Percentiles rank a stretch among this genome's conserved stretches.
Conservation (phyloP, 805 yeast genomes). For the Candida endomychidarum region DNA sequence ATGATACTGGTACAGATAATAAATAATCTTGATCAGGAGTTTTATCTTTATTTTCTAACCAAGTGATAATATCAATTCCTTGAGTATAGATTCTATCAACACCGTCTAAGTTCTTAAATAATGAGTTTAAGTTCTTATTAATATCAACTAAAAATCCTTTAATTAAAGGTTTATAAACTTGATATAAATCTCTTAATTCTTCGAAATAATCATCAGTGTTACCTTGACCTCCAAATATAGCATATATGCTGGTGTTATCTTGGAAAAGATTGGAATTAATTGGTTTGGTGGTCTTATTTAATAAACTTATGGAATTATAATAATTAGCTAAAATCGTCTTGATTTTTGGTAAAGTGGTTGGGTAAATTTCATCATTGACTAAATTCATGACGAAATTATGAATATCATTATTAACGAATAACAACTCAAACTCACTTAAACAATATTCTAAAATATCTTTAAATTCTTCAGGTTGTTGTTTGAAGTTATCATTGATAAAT, state of each 20-base stretch:
- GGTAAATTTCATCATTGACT: slow-evolving; percentile 46
- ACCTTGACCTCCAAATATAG: slow-evolving; percentile 99
- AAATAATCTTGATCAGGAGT: slow-evolving; percentile 90
- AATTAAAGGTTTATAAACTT: slow-evolving; percentile 72
- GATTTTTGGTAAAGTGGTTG: slow-evolving; percentile 71
- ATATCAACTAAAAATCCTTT: slow-evolving; percentile 66
- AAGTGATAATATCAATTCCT: slow-evolving; percentile 82
- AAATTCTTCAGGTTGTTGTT: slow-evolving; percentile 36
- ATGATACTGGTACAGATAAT: slow-evolving; percentile 87
- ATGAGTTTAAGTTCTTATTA: slow-evolving; percentile 63
- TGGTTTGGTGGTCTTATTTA: slow-evolving; percentile 44
- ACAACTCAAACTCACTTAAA: slow-evolving; percentile 79
- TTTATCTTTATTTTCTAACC: slow-evolving; percentile 83
- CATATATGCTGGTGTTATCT: slow-evolving; percentile 60
- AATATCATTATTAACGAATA: slow-evolving; percentile 70
- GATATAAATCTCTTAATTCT: slow-evolving; percentile 84
- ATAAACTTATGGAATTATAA: slow-evolving; percentile 40
- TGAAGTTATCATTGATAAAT: slow-evolving; percentile 35
- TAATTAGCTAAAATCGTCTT: slow-evolving; percentile 77
- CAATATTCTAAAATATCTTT: slow-evolving; percentile 69
- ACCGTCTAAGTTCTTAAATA: slow-evolving; percentile 70
- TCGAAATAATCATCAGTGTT: slow-evolving; percentile 96
- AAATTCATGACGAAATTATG: slow-evolving; percentile 82
- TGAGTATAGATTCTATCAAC: slow-evolving; percentile 89
- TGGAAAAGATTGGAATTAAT: neutral